Evolutionary conservation across 2,329 filamentous ascomycete genomes (phyloP).

Genomic region (Coniochaeta sp.): DNA sequence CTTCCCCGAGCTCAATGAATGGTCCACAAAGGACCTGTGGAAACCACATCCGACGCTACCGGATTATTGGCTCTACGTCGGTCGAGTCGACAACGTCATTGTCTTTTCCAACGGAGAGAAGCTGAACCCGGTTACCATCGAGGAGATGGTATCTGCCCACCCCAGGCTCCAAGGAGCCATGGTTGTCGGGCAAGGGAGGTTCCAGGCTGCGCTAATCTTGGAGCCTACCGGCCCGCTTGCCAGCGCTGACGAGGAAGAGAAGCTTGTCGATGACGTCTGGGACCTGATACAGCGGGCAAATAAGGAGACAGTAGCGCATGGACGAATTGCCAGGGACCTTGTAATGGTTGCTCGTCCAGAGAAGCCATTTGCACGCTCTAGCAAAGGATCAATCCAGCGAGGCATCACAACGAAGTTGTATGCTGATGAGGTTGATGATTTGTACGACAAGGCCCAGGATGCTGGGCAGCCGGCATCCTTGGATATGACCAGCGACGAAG

Average conservation of each 20-base stretch:
- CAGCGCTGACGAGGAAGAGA: constrained; percentile 2
- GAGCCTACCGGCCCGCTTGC: constrained; percentile 29
- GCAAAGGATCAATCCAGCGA: constrained; percentile 40
- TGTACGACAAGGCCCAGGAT: constrained; percentile 22
- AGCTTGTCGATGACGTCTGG: constrained; percentile 36
- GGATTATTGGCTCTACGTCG: constrained; percentile 25
- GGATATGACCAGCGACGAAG: background rate
- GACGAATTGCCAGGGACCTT: constrained; percentile 32
- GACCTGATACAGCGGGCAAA: constrained; percentile 34
- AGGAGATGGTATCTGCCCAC: constrained; percentile 29
- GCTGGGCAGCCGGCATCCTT: no score
- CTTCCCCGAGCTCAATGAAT: constrained; percentile 31
- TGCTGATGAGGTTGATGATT: constrained; percentile 30
- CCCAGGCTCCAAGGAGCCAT: constrained; percentile 31
- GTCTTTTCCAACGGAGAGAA: constrained; percentile 45
- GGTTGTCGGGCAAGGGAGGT: constrained; percentile 35
- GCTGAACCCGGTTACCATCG: constrained; percentile 38
- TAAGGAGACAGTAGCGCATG: constrained; percentile 34
- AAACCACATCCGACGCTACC: constrained; percentile 27
- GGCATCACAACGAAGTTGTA: constrained; percentile 30
- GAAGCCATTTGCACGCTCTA: constrained; percentile 35
- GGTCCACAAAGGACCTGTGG: constrained; percentile 36
- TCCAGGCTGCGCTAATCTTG: constrained; percentile 39
- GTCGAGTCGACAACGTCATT: constrained; percentile 36
- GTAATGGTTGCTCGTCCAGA: constrained; percentile 28